phyloP scores from a whole-genome alignment of 495 filamentous ascomycete genomes.

The Penicillium chermesinum region DNA sequence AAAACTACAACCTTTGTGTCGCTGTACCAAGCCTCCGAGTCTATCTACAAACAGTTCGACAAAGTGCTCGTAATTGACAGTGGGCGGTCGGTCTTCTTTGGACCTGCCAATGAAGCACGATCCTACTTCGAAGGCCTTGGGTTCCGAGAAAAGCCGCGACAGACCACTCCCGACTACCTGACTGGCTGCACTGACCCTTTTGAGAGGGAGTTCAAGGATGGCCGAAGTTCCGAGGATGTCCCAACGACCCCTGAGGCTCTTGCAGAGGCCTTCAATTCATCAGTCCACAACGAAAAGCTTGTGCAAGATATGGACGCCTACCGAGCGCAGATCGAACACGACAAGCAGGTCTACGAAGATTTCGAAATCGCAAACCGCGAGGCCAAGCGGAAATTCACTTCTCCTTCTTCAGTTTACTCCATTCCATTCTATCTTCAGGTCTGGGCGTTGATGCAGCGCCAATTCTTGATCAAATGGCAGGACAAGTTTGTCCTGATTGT shows the following conservation, averaged over 20 bases:
- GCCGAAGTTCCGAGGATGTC: constrained; percentile 54
- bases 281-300: constrained; percentile 50
- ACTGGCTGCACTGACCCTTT: constrained; percentile 81
- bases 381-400: constrained; percentile 65
- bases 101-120: constrained; percentile 61
- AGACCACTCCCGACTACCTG: constrained; percentile 82
- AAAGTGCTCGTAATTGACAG: constrained; percentile 80
- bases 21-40: constrained; percentile 78
- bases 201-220: constrained; percentile 69
- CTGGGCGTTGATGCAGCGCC: constrained; percentile 76
- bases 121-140: constrained; percentile 79
- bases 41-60: constrained; percentile 81
- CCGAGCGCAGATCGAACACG: constrained; percentile 50
- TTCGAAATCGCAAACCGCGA: constrained; percentile 73
- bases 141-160: constrained; percentile 70
- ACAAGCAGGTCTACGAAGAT: constrained; percentile 64
- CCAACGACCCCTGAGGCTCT: constrained; percentile 62
- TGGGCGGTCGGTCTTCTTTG: constrained; percentile 77
- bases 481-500: constrained; percentile 72
- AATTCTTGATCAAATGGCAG: constrained; percentile 80
- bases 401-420: constrained; percentile 68
- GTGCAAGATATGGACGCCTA: constrained; percentile 65
- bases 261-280: constrained; percentile 62
- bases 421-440: constrained; percentile 75
- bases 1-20: constrained; percentile 75